phyloP scores from a whole-genome alignment of 1,139 yeast species.

The Blastobotrys apis region DNA sequence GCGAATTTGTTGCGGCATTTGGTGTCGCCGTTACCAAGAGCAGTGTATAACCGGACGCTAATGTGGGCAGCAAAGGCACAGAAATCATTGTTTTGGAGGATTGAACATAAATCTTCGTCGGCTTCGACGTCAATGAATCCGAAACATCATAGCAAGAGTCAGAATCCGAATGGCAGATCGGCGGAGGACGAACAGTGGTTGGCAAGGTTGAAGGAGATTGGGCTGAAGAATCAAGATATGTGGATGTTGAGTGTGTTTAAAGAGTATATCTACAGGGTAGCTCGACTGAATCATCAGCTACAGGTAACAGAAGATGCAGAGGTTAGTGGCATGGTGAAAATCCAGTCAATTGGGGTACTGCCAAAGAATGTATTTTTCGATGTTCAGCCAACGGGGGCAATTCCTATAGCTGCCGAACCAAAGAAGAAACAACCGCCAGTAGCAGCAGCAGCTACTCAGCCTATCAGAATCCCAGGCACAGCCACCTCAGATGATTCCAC shows the following conservation, averaged over 20 bases:
- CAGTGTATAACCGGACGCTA: slow-evolving; percentile 60
- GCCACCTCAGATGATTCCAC: not conserved
- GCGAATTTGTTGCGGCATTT: slow-evolving; percentile 59
- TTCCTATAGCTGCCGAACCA: no score
- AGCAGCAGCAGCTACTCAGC: not conserved
- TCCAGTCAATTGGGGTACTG: slow-evolving; percentile 38
- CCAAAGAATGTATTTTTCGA: slow-evolving; percentile 72
- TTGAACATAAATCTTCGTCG: slow-evolving; percentile 28
- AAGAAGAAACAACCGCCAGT: not conserved
- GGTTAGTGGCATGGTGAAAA: slow-evolving; percentile 19
- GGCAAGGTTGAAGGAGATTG: slow-evolving; percentile 61
- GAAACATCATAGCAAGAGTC: no score
- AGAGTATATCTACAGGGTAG: slow-evolving; percentile 61
- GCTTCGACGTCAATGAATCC: slow-evolving; percentile 9
- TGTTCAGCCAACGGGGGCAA: not conserved
- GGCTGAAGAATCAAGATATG: slow-evolving; percentile 63
- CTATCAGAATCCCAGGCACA: not conserved
- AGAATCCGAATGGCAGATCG: slow-evolving; percentile 18
- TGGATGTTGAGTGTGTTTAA: slow-evolving; percentile 70
- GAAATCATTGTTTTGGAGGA: slow-evolving; percentile 76
- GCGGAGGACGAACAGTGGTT: slow-evolving; percentile 74
- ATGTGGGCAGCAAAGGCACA: slow-evolving; percentile 69
- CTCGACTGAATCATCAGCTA: slow-evolving; percentile 33
- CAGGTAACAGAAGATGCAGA: slow-evolving; percentile 4
- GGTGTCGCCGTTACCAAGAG: slow-evolving; percentile 60